Conservation (phyloP, 176 grass and related monocot species). For the Saccharum officinarum region DNA sequence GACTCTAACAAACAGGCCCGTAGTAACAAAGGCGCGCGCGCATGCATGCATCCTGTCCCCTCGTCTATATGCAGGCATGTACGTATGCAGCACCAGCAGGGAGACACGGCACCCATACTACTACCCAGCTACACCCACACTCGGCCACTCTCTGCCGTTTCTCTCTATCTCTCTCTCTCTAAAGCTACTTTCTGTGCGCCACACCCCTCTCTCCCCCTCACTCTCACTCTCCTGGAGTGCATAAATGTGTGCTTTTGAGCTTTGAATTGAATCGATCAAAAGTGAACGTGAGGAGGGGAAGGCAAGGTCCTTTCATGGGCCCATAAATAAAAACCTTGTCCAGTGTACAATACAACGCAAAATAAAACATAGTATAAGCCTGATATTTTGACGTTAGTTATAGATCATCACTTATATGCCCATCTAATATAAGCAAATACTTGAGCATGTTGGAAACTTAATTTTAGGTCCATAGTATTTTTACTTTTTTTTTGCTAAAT, state of each 20-base stretch:
- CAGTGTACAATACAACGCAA: neutral
- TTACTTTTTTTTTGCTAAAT: neutral
- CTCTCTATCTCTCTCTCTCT: neutral
- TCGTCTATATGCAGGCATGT: constrained; percentile 6
- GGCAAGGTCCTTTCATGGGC: constrained; percentile 1
- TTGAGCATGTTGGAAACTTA: neutral
- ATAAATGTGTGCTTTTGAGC: neutral
- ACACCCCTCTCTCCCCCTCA: neutral
- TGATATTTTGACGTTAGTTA: neutral
- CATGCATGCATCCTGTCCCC: constrained; percentile 32
- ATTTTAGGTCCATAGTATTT: neutral
- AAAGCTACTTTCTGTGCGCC: constrained; percentile 17
- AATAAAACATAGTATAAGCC: neutral
- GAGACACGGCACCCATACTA: constrained; percentile 20
- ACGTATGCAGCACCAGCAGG: constrained; percentile 2
- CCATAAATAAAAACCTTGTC: constrained; percentile 26
- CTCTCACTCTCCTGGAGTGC: neutral
- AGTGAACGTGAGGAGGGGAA: constrained; percentile 4
- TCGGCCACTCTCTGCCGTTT: neutral
- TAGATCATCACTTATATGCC: neutral
- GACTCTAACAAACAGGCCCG: too few species aligned
- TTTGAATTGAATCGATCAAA: constrained; percentile 34
- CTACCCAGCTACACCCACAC: neutral
- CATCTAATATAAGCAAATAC: neutral
- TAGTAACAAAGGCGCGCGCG: neutral